Evolutionary conservation across 495 filamentous ascomycete genomes (phyloP), one percentile per base, ranked within the genome.

Genomic region (Podospora pseudoanserina): DNA sequence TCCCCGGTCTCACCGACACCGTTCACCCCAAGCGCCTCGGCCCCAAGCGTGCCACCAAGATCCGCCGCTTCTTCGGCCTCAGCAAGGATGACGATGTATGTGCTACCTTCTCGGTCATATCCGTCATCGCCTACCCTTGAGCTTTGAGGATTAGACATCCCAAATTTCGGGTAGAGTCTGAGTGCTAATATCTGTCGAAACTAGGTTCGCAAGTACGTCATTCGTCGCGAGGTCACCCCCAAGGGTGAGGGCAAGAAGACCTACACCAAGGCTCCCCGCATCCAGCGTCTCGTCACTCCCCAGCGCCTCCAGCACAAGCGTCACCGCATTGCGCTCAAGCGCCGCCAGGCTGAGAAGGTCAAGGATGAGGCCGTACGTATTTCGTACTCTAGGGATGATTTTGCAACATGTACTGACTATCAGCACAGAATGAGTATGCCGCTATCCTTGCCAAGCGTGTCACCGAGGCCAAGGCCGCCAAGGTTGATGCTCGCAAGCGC

Each of bases 291-390:
- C 76, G 92, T 99, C 76, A 99, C 95, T 82, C 96, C 95, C 84
- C 95, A 99, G 85, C 96, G 95, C 81, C 93, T 99, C 75, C 95
- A 99, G 87, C 95, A 94, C 90, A 98, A 98, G 91, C 93, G 95
- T 78, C 94, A 98, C 85, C 86, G 92, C 75, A 86, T 94, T 75
- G 94, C 95, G 76, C 89, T 99, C 82, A 99, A 99, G 93, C 93
- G 94, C 82, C 93, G 96, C 79, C 90, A 90, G 79, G 83, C 93
- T 75, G 96, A 97, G 86, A 88, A 92, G 81, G 87, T 90, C 80
- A 97, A 96, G 87, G 96, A 99, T 83, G 95, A 95, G 86, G 96
- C 95, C 30, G 95, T 99, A 96, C 77, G 93, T 90, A 74, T 49
- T 27, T 55, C 65, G 60, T 55, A 26, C 32, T 57, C 39, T 19